Percentiles rank a stretch among this genome's conserved stretches.
These are phyloP conservation scores for Desmodesmus armatus DNA, from an alignment of 139 green algal species.

Conservation along the genomic window DNA sequence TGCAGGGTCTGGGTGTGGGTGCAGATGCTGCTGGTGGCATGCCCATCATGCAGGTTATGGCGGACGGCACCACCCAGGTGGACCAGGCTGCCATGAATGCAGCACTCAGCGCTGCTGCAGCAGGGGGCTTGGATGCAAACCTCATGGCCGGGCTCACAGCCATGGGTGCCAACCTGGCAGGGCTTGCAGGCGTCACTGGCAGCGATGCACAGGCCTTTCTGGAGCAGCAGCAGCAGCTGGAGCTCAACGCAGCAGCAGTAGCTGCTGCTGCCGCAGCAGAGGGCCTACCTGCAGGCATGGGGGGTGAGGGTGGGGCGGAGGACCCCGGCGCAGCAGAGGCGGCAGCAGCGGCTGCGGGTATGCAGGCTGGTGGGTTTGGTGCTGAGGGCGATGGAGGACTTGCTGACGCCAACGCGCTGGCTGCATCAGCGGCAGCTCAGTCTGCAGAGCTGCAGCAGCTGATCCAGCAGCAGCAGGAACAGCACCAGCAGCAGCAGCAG, in stretches of 20 bases:
- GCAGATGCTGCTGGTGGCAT: conserved; percentile 23
- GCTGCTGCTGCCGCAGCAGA: background rate
- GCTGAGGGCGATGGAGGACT: background rate
- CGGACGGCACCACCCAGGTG: background rate
- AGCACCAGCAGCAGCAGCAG: conserved; percentile 12
- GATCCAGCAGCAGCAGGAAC: background rate
- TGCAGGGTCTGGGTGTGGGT: conserved; percentile 34
- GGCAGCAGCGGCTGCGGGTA: background rate
- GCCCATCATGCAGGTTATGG: conserved; percentile 37
- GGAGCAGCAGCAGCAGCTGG: conserved; percentile 12
- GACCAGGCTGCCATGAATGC: conserved; percentile 31
- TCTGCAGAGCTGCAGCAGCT: background rate
- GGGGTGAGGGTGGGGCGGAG: background rate
- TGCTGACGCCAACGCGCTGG: background rate
- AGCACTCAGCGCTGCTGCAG: conserved; percentile 3
- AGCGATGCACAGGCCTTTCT: background rate
- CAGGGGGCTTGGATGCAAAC: background rate
- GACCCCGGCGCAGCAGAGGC: background rate
- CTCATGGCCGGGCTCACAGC: conserved; percentile 21
- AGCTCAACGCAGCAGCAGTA: background rate
- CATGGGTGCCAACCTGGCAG: conserved; percentile 30
- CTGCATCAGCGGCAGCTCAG: background rate
- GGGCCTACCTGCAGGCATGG: background rate
- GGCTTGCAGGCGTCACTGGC: conserved; percentile 3
- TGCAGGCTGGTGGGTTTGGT: background rate